Conservation (phyloP, 176 grass and related monocot species). For the Zea luxurians region DNA sequence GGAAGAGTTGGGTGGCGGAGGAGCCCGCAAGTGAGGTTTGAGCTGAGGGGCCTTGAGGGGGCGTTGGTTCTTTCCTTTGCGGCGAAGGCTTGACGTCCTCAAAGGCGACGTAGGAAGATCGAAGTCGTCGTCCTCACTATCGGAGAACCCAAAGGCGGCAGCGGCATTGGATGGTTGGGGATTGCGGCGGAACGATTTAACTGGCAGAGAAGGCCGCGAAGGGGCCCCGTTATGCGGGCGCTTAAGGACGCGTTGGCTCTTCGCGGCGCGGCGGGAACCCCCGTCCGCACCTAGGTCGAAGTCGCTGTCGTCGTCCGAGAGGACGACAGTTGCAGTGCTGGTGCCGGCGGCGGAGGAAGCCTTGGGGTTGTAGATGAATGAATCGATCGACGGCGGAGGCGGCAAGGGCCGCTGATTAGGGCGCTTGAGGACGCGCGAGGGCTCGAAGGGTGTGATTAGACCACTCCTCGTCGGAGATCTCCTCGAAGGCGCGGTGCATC, state of each 20-base stretch:
- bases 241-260: slow-evolving; percentile 54
- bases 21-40: slow-evolving; percentile 27
- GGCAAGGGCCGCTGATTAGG: slow-evolving; percentile 29
- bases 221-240: slow-evolving; percentile 46
- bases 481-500: slow-evolving; percentile 70
- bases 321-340: slow-evolving; percentile 23
- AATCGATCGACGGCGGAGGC: slow-evolving; percentile 82
- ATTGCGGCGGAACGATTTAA: slow-evolving; percentile 49
- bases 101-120: background rate
- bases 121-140: slow-evolving; percentile 42
- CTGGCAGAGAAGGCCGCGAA: slow-evolving; percentile 36
- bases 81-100: background rate
- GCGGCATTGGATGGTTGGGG: slow-evolving; percentile 36
- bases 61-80: slow-evolving; percentile 47
- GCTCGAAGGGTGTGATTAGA: slow-evolving; percentile 59
- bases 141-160: background rate
- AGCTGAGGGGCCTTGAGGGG: slow-evolving; percentile 51
- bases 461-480: slow-evolving; percentile 96
- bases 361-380: slow-evolving; percentile 63
- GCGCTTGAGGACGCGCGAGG: slow-evolving; percentile 67
- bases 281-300: slow-evolving; percentile 43
- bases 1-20: slow-evolving; percentile 44
- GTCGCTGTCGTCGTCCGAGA: slow-evolving; percentile 53
- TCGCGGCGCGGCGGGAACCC: slow-evolving; percentile 45
- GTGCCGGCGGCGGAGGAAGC: slow-evolving; percentile 14